A percentile compares a stretch with the other conserved stretches of the same genome.
phyloP scores from a whole-genome alignment of 164 flowering plant genomes.

The Chimonanthus salicifolius region DNA sequence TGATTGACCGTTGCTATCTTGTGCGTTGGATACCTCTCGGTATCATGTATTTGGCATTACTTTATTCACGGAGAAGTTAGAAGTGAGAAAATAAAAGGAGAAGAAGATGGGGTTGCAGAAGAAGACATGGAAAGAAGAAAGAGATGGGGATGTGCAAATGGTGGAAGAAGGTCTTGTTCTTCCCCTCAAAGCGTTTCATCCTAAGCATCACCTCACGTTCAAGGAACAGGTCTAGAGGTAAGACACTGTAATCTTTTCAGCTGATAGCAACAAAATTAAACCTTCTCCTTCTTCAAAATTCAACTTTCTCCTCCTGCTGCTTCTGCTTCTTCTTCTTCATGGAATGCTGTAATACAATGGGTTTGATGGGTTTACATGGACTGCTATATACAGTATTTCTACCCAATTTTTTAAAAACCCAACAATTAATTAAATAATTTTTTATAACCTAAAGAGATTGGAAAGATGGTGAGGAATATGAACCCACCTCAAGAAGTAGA shows the following conservation, averaged over 20 bases:
- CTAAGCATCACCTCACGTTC: background rate
- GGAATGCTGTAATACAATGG: background rate
- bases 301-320: background rate
- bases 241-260: background rate
- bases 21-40: constrained; percentile 3
- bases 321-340: background rate
- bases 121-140: background rate
- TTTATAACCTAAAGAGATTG: too few relatives aligned
- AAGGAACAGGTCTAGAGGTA: constrained; percentile 1
- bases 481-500: too few relatives aligned
- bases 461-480: too few relatives aligned
- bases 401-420: background rate
- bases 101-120: background rate
- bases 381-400: background rate
- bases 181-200: background rate
- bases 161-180: constrained; percentile 6
- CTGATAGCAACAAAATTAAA: background rate
- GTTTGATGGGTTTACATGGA: background rate
- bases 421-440: too few relatives aligned
- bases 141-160: constrained; percentile 7
- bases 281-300: background rate
- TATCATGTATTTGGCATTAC: background rate
- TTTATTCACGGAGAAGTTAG: constrained; percentile 1
- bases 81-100: background rate
- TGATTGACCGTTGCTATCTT: background rate